phyloP scores from a whole-genome alignment of 1,284 basidiomycete genomes.

The Naganishia albida region DNA sequence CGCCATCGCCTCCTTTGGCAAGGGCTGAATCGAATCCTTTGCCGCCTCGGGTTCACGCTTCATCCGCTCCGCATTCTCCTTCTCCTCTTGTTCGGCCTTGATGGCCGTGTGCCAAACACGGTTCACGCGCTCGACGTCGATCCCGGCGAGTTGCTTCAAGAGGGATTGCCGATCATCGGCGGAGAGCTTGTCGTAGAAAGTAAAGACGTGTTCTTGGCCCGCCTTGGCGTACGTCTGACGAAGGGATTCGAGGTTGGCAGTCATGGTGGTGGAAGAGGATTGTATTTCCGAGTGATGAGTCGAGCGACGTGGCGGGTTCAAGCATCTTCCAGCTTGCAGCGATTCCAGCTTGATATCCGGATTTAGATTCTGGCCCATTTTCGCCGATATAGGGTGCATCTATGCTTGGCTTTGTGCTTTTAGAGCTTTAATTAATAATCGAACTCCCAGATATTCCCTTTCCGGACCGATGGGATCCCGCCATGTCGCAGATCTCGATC shows the following conservation, averaged over 20 bases:
- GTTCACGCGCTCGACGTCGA: slow-evolving; percentile 91
- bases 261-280: neutral
- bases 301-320: neutral
- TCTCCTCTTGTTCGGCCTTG: slow-evolving; percentile 59
- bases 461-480: slow-evolving; percentile 4
- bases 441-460: neutral
- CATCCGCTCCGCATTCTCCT: slow-evolving; percentile 3
- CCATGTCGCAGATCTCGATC: neutral
- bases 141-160: slow-evolving; percentile 70
- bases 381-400: too few relatives aligned
- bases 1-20: slow-evolving; percentile 73
- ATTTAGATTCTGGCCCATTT: neutral
- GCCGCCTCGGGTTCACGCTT: neutral
- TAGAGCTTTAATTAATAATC: too few relatives aligned
- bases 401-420: too few relatives aligned
- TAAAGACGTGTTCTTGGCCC: slow-evolving; percentile 83
- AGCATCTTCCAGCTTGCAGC: slow-evolving; percentile 11
- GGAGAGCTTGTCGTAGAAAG: slow-evolving; percentile 77
- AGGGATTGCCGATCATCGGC: slow-evolving; percentile 67
- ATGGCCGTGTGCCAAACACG: slow-evolving; percentile 78
- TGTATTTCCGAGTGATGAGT: slow-evolving; percentile 8
- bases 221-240: slow-evolving; percentile 10
- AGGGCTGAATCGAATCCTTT: slow-evolving; percentile 57
- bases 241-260: slow-evolving; percentile 9
- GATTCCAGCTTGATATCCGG: neutral